A percentile compares a stretch with the other conserved stretches of the same genome.
These are phyloP conservation scores for Crepidotus variabilis DNA, from an alignment of 768 basidiomycete genomes.

Conservation along the genomic window DNA sequence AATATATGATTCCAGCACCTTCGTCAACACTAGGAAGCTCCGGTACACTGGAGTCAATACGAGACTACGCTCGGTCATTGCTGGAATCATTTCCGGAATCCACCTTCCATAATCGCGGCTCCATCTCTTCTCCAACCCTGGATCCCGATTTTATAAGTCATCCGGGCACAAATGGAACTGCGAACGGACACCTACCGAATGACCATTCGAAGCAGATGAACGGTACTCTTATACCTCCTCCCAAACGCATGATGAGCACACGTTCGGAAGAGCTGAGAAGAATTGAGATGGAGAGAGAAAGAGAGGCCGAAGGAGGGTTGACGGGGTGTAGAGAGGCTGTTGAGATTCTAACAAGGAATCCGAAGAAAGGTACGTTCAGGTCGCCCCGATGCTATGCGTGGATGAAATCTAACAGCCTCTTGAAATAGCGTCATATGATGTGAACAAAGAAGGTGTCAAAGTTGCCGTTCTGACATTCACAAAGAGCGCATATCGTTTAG, in stretches of 20 bases:
- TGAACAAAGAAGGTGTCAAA: slow-evolving; percentile 86
- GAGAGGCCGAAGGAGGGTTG: slow-evolving; percentile 40
- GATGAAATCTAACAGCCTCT: not conserved
- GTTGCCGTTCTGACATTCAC: slow-evolving; percentile 91
- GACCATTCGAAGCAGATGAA: not conserved
- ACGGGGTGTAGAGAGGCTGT: slow-evolving; percentile 80
- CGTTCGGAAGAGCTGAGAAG: slow-evolving; percentile 24
- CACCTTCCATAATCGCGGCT: not conserved
- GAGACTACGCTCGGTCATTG: slow-evolving; percentile 48
- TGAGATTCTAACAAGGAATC: slow-evolving; percentile 85
- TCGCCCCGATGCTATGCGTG: not conserved
- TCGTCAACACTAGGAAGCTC: slow-evolving; percentile 5
- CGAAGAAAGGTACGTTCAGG: slow-evolving; percentile 70
- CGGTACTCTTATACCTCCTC: not conserved
- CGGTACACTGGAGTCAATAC: slow-evolving; percentile 41
- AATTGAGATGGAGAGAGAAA: slow-evolving; percentile 31
- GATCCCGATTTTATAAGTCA: not conserved
- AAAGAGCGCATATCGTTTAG: slow-evolving; percentile 87
- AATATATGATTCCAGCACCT: slow-evolving; percentile 2
- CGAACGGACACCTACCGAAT: no score
- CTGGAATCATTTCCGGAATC: slow-evolving; percentile 42
- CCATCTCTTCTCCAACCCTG: not conserved
- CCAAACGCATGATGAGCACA: not conserved
- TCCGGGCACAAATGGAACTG: not conserved
- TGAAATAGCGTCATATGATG: slow-evolving; percentile 82